Percentiles rank a stretch among this genome's conserved stretches.
phyloP scores from a whole-genome alignment of 2,329 filamentous ascomycete genomes.

The Calonectria hongkongensis region DNA sequence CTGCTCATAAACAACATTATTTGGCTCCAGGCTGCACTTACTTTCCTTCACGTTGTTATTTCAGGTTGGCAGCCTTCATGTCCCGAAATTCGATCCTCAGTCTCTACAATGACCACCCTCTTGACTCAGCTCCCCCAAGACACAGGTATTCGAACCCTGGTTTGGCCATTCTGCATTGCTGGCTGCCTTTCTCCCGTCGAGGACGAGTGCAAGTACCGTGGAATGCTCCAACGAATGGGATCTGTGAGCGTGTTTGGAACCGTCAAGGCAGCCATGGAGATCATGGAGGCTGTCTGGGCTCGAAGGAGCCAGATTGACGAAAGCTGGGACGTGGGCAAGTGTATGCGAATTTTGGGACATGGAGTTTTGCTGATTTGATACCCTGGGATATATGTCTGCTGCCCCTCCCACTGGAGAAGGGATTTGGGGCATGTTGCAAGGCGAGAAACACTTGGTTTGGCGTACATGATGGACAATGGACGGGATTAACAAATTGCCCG shows the following conservation, averaged over 20 bases:
- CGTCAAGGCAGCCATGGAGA: slow-evolving; percentile 63
- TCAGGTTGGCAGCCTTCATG: slow-evolving; percentile 70
- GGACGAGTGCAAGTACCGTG: slow-evolving; percentile 65
- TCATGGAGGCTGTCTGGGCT: slow-evolving; percentile 70
- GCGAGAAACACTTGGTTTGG: slow-evolving; percentile 4
- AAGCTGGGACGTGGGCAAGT: slow-evolving; percentile 66
- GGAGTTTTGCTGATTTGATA: slow-evolving; percentile 63
- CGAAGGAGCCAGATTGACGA: slow-evolving; percentile 62
- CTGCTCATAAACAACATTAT: slow-evolving; percentile 60
- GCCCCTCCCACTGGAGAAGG: background rate
- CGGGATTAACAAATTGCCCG: slow-evolving; percentile 14
- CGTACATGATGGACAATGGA: slow-evolving; percentile 23
- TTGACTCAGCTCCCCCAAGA: slow-evolving; percentile 57
- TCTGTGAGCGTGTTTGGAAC: slow-evolving; percentile 67
- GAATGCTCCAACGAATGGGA: slow-evolving; percentile 64
- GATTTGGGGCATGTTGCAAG: background rate
- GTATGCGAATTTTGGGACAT: slow-evolving; percentile 64
- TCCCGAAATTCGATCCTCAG: slow-evolving; percentile 61
- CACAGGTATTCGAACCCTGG: slow-evolving; percentile 60
- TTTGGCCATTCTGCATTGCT: slow-evolving; percentile 65
- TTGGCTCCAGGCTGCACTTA: slow-evolving; percentile 69
- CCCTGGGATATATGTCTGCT: slow-evolving; percentile 38
- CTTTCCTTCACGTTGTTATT: slow-evolving; percentile 69
- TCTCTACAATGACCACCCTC: slow-evolving; percentile 59
- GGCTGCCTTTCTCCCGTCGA: slow-evolving; percentile 63